Evolutionary conservation across 2,329 filamentous ascomycete genomes (phyloP), one percentile per base, ranked within the genome.

Genomic region (Colletotrichum sp.): DNA sequence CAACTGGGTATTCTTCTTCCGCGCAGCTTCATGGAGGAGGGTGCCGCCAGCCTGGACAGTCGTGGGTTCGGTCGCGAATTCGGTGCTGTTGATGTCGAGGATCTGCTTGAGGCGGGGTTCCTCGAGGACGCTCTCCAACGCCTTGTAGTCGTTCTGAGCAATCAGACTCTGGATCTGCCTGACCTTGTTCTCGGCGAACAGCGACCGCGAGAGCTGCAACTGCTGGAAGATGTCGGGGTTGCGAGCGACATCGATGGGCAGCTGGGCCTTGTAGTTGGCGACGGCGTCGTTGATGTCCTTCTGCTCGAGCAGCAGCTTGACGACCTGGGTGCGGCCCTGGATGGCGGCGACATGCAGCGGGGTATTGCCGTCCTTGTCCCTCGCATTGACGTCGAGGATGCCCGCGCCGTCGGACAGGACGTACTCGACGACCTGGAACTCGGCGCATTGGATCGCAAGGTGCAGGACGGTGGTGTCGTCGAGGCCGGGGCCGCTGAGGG

Each of bases 171-270:
- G 96, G 9, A 98, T 93, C 81, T 96, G 92, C 79, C 92, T 92
- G 16, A 97, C 91, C 82, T 96, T 97, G 76, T 89, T 90, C 79
- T 99, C 97, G 70, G 97, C 93, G 82, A 96, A 98, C 65, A 98
- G 87, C 6, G 96, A 98, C 58, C 96, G 91, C 11, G 95, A 93
- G 18, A 98, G 91, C 83, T 99, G 97, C 66, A 99, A 89, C 80
- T 96, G 93, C 84, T 98, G 96, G 85, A 98, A 98, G 70, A 98
- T 98, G 21, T 98, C 96, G 2, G 97, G 95, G 31, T 93, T 98
- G 51, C 96, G 92, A 6, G 97, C 95, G 55, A 98, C 87, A 79
- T 99, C 97, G 66, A 98, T 90, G 7, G 97, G 93, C 6, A 95
- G 90, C 79, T 96, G 95, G 67, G 95, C 95, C 71, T 94, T 92